Evolutionary conservation across 192 early-diverging fungal species (phyloP).

Genomic region (Coemansia sp.): DNA sequence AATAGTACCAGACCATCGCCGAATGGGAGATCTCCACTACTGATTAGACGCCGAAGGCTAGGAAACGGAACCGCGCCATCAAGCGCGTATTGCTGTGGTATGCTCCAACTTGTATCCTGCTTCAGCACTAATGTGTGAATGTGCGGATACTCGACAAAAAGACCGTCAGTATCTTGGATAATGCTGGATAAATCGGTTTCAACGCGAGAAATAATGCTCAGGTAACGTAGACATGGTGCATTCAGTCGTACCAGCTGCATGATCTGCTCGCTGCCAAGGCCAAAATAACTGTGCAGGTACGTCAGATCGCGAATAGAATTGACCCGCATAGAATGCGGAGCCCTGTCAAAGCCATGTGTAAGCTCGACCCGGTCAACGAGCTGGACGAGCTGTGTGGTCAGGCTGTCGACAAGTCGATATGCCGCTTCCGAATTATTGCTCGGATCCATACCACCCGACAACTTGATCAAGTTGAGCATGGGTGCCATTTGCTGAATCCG

Average conservation of each 20-base stretch:
- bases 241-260: neutral
- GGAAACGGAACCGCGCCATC: neutral
- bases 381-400: neutral
- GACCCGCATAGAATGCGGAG: neutral
- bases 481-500: neutral
- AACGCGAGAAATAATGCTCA: neutral
- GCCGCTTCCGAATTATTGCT: neutral
- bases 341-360: neutral
- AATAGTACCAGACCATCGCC: neutral
- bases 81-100: neutral
- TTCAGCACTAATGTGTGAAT: neutral
- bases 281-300: neutral
- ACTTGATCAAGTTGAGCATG: neutral
- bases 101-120: neutral
- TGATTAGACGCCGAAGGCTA: neutral
- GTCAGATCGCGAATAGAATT: neutral
- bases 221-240: neutral
- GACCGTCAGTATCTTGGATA: neutral
- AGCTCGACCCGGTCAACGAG: neutral
- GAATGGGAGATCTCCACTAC: neutral
- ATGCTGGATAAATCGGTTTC: neutral
- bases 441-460: neutral
- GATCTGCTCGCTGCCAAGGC: neutral
- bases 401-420: neutral
- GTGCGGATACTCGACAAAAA: neutral